These are phyloP conservation scores for Tillandsia fasciculata DNA, from an alignment of 176 grass and related monocot species.

Conservation along the genomic window DNA sequence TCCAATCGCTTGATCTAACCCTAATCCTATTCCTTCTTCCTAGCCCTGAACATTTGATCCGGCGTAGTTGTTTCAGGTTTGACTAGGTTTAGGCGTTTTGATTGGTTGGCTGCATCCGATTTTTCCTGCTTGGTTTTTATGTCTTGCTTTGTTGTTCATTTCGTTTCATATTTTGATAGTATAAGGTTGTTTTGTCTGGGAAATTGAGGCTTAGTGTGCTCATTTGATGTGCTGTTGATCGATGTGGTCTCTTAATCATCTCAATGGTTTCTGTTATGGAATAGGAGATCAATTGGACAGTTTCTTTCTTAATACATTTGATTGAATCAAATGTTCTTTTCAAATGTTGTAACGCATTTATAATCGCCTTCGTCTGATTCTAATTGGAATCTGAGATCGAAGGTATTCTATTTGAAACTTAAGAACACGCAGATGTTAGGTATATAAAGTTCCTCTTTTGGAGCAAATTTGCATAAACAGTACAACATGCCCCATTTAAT, in stretches of 20 bases:
- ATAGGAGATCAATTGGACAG: too few relatives aligned
- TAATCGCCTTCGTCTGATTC: background rate
- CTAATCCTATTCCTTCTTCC: background rate
- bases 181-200: too few relatives aligned
- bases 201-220: too few relatives aligned
- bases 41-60: too few relatives aligned
- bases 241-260: too few relatives aligned
- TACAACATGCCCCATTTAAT: background rate
- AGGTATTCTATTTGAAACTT: background rate
- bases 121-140: too few relatives aligned
- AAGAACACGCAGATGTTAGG: background rate
- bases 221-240: too few relatives aligned
- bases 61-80: background rate
- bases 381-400: background rate
- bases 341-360: background rate
- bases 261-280: too few relatives aligned
- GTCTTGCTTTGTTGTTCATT: too few relatives aligned
- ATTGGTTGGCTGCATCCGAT: too few relatives aligned
- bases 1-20: background rate
- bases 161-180: too few relatives aligned
- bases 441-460: background rate
- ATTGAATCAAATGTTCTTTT: background rate
- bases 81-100: background rate
- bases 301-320: background rate
- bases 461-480: too few relatives aligned